These are phyloP conservation scores for Aspergillus flavus DNA, from an alignment of 2,329 filamentous ascomycete genomes.

Conservation along the genomic window DNA sequence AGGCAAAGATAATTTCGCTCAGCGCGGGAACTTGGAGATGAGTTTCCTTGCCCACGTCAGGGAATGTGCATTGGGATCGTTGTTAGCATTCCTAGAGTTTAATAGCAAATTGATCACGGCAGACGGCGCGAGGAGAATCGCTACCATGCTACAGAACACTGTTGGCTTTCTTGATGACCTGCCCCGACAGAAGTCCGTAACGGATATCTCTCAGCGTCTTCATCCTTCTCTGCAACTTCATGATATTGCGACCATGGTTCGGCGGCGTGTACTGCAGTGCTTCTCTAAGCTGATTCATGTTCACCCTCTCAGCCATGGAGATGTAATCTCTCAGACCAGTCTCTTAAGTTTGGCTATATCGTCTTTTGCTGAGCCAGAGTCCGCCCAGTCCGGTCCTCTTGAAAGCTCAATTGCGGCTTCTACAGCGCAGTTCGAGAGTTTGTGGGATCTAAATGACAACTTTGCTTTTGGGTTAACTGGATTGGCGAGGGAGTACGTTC, in stretches of 20 bases:
- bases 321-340: constrained; percentile 87
- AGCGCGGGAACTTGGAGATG: constrained; percentile 81
- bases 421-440: constrained; percentile 83
- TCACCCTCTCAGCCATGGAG: constrained; percentile 80
- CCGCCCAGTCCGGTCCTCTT: constrained; percentile 68
- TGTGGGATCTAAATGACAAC: constrained; percentile 96
- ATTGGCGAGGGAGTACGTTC: constrained; percentile 74
- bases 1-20: constrained; percentile 85
- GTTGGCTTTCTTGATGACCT: constrained; percentile 84
- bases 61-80: constrained; percentile 89
- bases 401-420: constrained; percentile 91
- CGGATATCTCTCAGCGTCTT: constrained; percentile 82
- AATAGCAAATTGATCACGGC: constrained; percentile 89
- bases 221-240: constrained; percentile 84
- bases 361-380: constrained; percentile 89
- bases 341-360: constrained; percentile 86
- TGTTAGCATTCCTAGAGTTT: constrained; percentile 89
- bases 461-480: constrained; percentile 92
- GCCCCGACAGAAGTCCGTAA: constrained; percentile 78
- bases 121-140: constrained; percentile 90
- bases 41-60: constrained; percentile 93
- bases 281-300: constrained; percentile 89
- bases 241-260: constrained; percentile 90
- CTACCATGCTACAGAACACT: constrained; percentile 93
- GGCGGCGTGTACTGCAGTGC: constrained; percentile 89